Conservation (phyloP, 2,329 filamentous ascomycete genomes). For the Tolypocladium nubicola region DNA sequence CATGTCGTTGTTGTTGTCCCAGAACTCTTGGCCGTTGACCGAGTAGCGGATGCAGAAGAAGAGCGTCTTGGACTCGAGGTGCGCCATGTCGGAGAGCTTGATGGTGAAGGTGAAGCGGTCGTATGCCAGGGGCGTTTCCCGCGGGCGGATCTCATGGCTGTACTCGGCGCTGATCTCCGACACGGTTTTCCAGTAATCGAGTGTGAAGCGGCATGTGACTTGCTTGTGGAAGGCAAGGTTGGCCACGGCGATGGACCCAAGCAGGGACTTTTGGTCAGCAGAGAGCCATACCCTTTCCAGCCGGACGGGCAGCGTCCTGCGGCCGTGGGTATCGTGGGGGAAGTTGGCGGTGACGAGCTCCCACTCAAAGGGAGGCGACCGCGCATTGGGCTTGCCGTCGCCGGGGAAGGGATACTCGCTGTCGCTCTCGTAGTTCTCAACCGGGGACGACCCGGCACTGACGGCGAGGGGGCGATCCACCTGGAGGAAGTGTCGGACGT, state of each 20-base stretch:
- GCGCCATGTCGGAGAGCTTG: constrained; percentile 80
- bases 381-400: constrained; percentile 21
- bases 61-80: constrained; percentile 85
- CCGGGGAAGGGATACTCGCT: constrained; percentile 75
- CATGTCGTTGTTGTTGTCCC: constrained; percentile 82
- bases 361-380: constrained; percentile 61
- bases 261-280: constrained; percentile 71
- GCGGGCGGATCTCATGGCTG: constrained; percentile 63
- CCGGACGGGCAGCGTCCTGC: constrained; percentile 58
- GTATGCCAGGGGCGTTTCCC: constrained; percentile 53
- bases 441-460: constrained; percentile 85
- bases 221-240: constrained; percentile 85
- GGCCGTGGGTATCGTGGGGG: constrained; percentile 42
- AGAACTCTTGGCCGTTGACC: constrained; percentile 76
- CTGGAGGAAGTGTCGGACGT: constrained; percentile 90
- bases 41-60: constrained; percentile 85
- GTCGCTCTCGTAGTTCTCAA: constrained; percentile 79
- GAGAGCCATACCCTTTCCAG: constrained; percentile 84
- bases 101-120: constrained; percentile 94
- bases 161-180: constrained; percentile 90
- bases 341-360: constrained; percentile 82
- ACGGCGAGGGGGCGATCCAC: constrained; percentile 92
- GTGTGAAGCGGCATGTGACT: constrained; percentile 86
- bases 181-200: constrained; percentile 98
- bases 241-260: constrained; percentile 74